Evolutionary conservation across 2,329 filamentous ascomycete genomes (phyloP), one percentile per base, ranked within the genome.

Genomic region (Ophiognomonia clavigignenti-juglandacearum): DNA sequence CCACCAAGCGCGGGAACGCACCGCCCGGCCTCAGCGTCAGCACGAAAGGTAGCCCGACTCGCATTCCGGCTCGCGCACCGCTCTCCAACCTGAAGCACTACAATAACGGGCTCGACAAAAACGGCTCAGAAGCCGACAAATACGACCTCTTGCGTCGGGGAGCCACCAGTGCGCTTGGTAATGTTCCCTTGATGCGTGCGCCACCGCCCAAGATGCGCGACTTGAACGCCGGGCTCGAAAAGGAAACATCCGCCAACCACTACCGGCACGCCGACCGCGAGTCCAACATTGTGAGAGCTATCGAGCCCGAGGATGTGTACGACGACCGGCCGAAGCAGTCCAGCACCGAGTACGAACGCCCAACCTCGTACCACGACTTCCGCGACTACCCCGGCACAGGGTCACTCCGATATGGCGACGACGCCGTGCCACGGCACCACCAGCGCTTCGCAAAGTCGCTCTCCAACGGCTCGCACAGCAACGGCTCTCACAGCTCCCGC

Each of bases 161-260:
- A 39, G 69, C 74, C 37, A 69, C 73, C 43, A 36, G 34, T 36
- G 34, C 34, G 11, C 13, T 36, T 16, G 34, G 34, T 36, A 36
- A 36, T 20, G 77, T 79, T 43, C 79, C 78, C 0, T 64, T 71
- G 37, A 65, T 75, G 59, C 75, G 82, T 52, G 84, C 84, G 2
- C 88, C 89, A 29, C 91, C 91, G 11, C 92, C 92, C 40, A 93
- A 90, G 64, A 96, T 97, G 90, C 83, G 92, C 54, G 89, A 95
- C 35, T 74, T 96, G 42, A 61, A 69, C 39, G 68, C 71, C 7
- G 66, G 72, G 8, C 71, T 74, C 2, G 73, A 78, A 42, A 66
- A 81, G 16, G 73, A 75, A 50, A 72, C 75, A 0, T 74, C 74
- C 0, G 55, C 54, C 13, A 74, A 73, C 53, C 68, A 68, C 6